These are phyloP conservation scores for Colletotrichum limetticola DNA, from an alignment of 2,329 filamentous ascomycete species.

Conservation along the genomic window DNA sequence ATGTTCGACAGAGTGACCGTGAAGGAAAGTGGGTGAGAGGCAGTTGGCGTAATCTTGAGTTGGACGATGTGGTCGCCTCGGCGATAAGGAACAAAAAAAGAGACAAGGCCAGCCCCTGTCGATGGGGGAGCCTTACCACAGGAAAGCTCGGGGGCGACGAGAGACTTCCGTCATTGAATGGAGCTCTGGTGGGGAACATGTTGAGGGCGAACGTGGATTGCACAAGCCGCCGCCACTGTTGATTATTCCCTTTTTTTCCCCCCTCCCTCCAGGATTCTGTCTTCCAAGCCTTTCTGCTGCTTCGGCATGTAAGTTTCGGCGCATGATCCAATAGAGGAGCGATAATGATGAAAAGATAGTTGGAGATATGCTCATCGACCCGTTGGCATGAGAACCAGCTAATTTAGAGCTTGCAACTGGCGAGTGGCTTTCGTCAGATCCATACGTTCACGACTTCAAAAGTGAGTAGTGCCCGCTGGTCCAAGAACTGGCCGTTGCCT, in stretches of 20 bases:
- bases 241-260: not conserved
- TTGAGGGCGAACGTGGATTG: slow-evolving; percentile 18
- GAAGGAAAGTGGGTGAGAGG: not conserved
- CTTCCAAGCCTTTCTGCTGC: not conserved
- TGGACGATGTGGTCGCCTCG: slow-evolving; percentile 12
- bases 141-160: slow-evolving; percentile 25
- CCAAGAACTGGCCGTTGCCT: not conserved
- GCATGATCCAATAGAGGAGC: not conserved
- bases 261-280: not conserved
- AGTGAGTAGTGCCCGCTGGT: not conserved
- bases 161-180: slow-evolving; percentile 32
- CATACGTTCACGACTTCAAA: not conserved
- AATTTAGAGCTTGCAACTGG: not conserved
- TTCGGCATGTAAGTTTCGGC: not conserved
- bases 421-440: not conserved
- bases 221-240: slow-evolving; percentile 19
- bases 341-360: no score
- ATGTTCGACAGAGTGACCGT: not conserved
- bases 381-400: slow-evolving; percentile 3
- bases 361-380: not conserved
- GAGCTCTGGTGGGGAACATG: slow-evolving; percentile 31
- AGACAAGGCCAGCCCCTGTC: slow-evolving; percentile 13
- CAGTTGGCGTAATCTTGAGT: not conserved
- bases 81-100: slow-evolving; percentile 16
- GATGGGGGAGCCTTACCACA: slow-evolving; percentile 2